Percentiles rank a stretch among this genome's conserved stretches.
Evolutionary conservation across 2,329 filamentous ascomycete genomes (phyloP).

Genomic region (Grosmannia huntii): DNA sequence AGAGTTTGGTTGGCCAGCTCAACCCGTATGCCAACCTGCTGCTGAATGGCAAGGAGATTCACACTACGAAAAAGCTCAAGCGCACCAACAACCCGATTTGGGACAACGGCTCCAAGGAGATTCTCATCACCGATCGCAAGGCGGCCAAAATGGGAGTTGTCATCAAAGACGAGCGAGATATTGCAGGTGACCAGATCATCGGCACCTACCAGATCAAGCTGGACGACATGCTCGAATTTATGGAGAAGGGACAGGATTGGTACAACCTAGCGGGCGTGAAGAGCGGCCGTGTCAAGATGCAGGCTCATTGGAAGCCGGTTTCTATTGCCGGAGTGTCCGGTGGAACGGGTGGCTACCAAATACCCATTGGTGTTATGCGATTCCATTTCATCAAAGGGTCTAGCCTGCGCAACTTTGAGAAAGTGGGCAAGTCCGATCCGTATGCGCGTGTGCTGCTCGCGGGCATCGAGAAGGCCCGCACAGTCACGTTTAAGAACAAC

Average conservation of each 20-base stretch:
- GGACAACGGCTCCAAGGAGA: slow-evolving; percentile 83
- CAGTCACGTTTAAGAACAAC: slow-evolving; percentile 92
- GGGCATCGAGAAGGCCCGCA: slow-evolving; percentile 79
- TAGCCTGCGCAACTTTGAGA: slow-evolving; percentile 82
- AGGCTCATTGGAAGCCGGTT: slow-evolving; percentile 89
- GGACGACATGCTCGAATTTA: slow-evolving; percentile 82
- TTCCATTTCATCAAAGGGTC: slow-evolving; percentile 78
- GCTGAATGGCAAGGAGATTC: slow-evolving; percentile 84
- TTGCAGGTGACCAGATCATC: slow-evolving; percentile 69
- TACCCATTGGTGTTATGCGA: slow-evolving; percentile 88
- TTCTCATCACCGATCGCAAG: slow-evolving; percentile 89
- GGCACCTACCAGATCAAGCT: slow-evolving; percentile 93
- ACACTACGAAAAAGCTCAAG: slow-evolving; percentile 84
- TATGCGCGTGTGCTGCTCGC: slow-evolving; percentile 83
- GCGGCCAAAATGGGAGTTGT: slow-evolving; percentile 80
- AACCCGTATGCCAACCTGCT: slow-evolving; percentile 84
- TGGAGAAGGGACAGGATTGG: slow-evolving; percentile 91
- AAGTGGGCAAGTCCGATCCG: slow-evolving; percentile 91
- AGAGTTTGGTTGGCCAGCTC: slow-evolving; percentile 80
- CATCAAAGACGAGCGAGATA: slow-evolving; percentile 88
- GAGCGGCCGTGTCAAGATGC: slow-evolving; percentile 79
- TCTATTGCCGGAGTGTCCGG: slow-evolving; percentile 65
- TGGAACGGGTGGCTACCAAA: slow-evolving; percentile 78
- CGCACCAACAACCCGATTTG: slow-evolving; percentile 96
- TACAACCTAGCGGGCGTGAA: slow-evolving; percentile 75